Evolutionary conservation across 768 basidiomycete species (phyloP).

Genomic region (Hydnum rufescens): DNA sequence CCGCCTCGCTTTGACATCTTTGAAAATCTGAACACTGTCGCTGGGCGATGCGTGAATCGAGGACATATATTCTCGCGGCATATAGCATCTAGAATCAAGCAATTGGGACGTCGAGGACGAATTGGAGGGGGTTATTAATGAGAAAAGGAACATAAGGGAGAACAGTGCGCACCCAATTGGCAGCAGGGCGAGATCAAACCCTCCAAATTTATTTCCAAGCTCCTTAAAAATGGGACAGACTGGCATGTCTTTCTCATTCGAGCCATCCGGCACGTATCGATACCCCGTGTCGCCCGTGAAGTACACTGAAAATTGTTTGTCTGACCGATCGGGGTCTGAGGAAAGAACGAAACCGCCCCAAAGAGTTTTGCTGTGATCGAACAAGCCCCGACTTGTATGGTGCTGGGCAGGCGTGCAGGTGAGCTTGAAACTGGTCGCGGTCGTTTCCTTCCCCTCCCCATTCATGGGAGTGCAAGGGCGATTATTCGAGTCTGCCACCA

Average conservation of each 20-base stretch:
- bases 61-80: constrained; percentile 34
- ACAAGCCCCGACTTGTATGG: neutral
- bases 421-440: neutral
- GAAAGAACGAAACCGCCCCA: constrained; percentile 15
- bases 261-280: constrained; percentile 26
- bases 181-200: constrained; percentile 48
- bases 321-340: constrained; percentile 15
- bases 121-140: neutral
- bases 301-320: constrained; percentile 18
- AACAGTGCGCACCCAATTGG: constrained; percentile 27
- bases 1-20: constrained; percentile 36
- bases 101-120: too few relatives aligned
- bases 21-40: constrained; percentile 47
- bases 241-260: constrained; percentile 31
- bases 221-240: constrained; percentile 54
- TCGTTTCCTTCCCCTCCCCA: constrained; percentile 1
- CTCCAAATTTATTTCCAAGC: constrained; percentile 42
- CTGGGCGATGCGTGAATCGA: constrained; percentile 45
- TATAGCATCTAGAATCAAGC: constrained; percentile 29
- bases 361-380: constrained; percentile 4
- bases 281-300: constrained; percentile 60
- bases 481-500: constrained; percentile 22
- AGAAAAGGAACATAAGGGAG: neutral
- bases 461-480: constrained; percentile 10
- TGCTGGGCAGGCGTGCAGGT: constrained; percentile 1